phyloP scores from a whole-genome alignment of 306 rosid species.

The Quercus wislizeni region DNA sequence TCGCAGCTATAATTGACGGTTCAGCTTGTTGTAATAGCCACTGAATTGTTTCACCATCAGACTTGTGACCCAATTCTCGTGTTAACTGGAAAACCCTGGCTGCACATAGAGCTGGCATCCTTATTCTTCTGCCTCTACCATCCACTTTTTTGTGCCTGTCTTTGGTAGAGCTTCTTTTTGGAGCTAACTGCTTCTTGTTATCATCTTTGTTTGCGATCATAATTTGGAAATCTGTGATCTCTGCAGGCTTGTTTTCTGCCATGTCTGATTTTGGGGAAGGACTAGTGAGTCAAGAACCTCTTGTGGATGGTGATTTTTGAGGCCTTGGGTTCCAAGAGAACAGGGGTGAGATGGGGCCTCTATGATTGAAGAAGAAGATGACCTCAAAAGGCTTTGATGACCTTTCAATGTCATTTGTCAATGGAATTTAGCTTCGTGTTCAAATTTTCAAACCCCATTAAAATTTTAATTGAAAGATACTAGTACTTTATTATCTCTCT shows the following conservation, averaged over 20 bases:
- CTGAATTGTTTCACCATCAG: conserved; percentile 56
- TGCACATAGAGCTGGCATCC: conserved; percentile 62
- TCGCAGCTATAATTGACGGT: conserved; percentile 51
- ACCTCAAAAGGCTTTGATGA: conserved; percentile 16
- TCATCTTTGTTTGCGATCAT: conserved; percentile 33
- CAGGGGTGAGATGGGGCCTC: conserved; percentile 2
- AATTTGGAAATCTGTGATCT: conserved; percentile 45
- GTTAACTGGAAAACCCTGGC: conserved; percentile 58
- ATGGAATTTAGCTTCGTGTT: conserved; percentile 12
- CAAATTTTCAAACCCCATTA: conserved; percentile 3
- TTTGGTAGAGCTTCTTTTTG: conserved; percentile 45
- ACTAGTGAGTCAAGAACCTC: conserved; percentile 31
- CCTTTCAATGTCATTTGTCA: conserved; percentile 11
- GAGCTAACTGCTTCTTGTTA: conserved; percentile 39
- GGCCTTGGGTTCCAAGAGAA: conserved; percentile 15
- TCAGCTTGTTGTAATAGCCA: conserved; percentile 59
- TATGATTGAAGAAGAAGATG: conserved; percentile 22
- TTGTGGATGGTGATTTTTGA: conserved; percentile 11
- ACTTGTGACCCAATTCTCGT: conserved; percentile 47
- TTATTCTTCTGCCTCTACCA: conserved; percentile 56
- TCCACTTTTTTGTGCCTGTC: conserved; percentile 59
- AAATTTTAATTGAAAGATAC: neutral
- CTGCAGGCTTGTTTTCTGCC: conserved; percentile 48
- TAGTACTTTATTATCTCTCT: neutral
- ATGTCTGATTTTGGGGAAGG: conserved; percentile 32